Evolutionary conservation across 495 filamentous ascomycete species (phyloP).

Genomic region (Pyronema domesticum): DNA sequence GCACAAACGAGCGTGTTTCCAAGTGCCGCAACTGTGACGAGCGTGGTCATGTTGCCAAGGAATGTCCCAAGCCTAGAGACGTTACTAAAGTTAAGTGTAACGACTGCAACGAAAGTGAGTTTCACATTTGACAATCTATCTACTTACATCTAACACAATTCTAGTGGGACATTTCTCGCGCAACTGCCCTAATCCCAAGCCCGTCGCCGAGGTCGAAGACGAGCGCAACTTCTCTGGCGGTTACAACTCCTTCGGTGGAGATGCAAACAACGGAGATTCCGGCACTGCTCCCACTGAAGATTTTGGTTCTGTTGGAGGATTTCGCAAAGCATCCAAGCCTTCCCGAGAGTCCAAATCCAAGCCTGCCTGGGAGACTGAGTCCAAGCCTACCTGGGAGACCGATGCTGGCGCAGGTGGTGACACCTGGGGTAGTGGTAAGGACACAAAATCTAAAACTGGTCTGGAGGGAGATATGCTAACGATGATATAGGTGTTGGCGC

Average conservation of each 20-base stretch:
- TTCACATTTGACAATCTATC: not conserved
- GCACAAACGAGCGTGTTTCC: slow-evolving; percentile 29
- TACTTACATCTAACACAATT: slow-evolving; percentile 9
- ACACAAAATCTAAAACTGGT: no score
- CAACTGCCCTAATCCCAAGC: slow-evolving; percentile 38
- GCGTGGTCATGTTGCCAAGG: slow-evolving; percentile 50
- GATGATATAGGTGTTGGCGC: no score
- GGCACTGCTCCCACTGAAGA: no score
- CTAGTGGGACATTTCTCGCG: slow-evolving; percentile 49
- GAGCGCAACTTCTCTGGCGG: slow-evolving; percentile 3
- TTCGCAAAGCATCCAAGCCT: no score
- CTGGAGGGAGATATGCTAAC: no score
- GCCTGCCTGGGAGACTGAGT: not conserved
- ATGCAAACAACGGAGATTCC: no score
- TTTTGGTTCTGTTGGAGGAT: no score
- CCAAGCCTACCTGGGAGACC: no score
- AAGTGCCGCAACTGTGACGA: slow-evolving; percentile 58
- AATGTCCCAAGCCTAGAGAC: slow-evolving; percentile 62
- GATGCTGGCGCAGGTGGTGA: no score
- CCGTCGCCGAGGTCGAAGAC: slow-evolving; percentile 19
- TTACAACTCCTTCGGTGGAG: no score
- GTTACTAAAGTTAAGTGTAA: slow-evolving; percentile 57
- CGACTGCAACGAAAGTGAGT: slow-evolving; percentile 52
- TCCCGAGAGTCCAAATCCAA: not conserved
- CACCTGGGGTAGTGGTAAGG: no score